Evolutionary conservation across 768 basidiomycete species (phyloP).

Genomic region (Boletellus emodensis): DNA sequence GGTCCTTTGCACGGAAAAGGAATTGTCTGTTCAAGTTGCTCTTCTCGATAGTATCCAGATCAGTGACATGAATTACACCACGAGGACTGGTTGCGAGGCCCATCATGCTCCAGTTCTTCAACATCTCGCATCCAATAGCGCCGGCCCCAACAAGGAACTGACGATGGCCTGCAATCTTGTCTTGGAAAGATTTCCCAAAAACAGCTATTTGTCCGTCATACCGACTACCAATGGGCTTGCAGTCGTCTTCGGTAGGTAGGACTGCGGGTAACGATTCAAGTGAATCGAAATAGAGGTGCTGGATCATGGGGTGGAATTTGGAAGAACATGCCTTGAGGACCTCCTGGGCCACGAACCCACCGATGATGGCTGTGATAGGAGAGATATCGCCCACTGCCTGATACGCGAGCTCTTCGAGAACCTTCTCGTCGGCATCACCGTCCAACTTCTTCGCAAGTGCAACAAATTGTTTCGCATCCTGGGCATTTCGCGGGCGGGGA

Average conservation of each 20-base stretch:
- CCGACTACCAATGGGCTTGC: conserved; percentile 74
- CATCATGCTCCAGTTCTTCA: conserved; percentile 99
- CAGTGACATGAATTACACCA: conserved; percentile 88
- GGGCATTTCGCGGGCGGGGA: conserved; percentile 77
- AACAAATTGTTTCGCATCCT: conserved; percentile 74
- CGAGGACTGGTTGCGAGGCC: conserved; percentile 79
- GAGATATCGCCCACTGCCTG: conserved; percentile 90
- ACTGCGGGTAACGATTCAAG: conserved; percentile 83
- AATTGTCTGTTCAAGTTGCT: conserved; percentile 98
- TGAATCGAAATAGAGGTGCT: conserved; percentile 96
- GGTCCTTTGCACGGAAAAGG: conserved; percentile 92
- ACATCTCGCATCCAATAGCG: conserved; percentile 99
- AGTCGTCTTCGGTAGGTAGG: conserved; percentile 78
- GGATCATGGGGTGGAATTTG: conserved; percentile 96
- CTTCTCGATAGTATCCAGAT: conserved; percentile 99
- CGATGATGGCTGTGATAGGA: conserved; percentile 89
- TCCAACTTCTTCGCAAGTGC: conserved; percentile 76
- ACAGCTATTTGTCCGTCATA: conserved; percentile 96
- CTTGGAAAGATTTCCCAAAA: conserved; percentile 90
- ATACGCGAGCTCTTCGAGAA: conserved; percentile 80
- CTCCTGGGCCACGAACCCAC: conserved; percentile 97
- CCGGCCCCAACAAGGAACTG: conserved; percentile 99
- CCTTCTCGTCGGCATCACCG: conserved; percentile 72
- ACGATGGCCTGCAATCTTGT: conserved; percentile 82
- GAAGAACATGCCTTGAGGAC: conserved; percentile 95